Conservation (phyloP, 345 rosid species). For the Populus alba region DNA sequence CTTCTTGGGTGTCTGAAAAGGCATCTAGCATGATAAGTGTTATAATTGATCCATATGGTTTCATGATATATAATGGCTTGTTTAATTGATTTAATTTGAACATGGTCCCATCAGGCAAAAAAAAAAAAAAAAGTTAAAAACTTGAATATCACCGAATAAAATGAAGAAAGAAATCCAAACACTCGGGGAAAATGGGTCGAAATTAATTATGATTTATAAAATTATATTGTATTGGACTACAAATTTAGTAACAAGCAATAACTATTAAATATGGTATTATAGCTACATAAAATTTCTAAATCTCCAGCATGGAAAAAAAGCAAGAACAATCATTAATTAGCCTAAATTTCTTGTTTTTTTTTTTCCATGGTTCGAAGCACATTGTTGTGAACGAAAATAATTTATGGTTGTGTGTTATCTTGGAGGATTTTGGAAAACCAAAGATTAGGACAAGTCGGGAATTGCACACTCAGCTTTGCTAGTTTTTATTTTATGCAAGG, state of each 20-base stretch:
- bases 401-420: not conserved
- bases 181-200: not conserved
- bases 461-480: not conserved
- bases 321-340: too few relatives aligned
- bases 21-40: not conserved
- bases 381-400: too few relatives aligned
- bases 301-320: too few relatives aligned
- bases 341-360: too few relatives aligned
- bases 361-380: not conserved
- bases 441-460: not conserved
- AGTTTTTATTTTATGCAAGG: not conserved
- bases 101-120: not conserved
- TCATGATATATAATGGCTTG: not conserved
- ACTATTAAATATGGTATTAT: too few relatives aligned
- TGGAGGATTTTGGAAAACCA: not conserved
- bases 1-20: not conserved
- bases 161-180: not conserved
- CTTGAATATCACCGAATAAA: not conserved
- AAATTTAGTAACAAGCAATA: too few relatives aligned
- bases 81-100: not conserved
- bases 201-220: not conserved
- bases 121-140: not conserved
- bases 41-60: conserved; percentile 23
- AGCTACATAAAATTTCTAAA: not conserved
- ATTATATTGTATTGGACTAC: not conserved